Conservation (phyloP, 352 stramenopile species). For the Globisporangium lucens region DNA sequence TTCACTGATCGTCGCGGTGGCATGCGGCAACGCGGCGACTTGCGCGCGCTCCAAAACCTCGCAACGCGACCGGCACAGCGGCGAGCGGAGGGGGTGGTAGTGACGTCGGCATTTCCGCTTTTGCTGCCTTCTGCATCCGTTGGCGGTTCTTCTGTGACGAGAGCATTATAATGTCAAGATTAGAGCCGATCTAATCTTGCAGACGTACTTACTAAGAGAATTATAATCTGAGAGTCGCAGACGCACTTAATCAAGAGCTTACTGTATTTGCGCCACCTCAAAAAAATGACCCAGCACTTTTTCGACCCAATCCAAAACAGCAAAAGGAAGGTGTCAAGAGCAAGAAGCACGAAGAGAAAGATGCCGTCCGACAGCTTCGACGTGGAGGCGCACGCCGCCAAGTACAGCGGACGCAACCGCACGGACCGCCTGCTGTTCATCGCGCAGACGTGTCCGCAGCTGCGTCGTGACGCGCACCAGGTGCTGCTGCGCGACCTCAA, state of each 20-base stretch:
- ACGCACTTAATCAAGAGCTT: neutral
- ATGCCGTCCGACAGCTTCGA: slow-evolving; percentile 62
- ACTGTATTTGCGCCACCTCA: neutral
- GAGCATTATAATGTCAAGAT: no score
- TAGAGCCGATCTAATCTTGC: no score
- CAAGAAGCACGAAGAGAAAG: neutral
- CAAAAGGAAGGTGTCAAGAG: slow-evolving; percentile 14
- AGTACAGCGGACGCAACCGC: slow-evolving; percentile 82
- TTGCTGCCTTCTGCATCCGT: neutral
- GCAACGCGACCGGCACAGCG: neutral
- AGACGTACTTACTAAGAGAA: no score
- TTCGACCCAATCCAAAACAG: slow-evolving; percentile 4
- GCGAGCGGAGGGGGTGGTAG: neutral
- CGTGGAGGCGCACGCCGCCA: slow-evolving; percentile 76
- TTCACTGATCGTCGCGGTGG: neutral
- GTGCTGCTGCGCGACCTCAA: slow-evolving; percentile 63
- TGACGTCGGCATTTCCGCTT: neutral
- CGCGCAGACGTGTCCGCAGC: slow-evolving; percentile 31
- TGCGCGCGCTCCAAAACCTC: neutral
- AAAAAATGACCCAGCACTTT: neutral
- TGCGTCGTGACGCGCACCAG: slow-evolving; percentile 50
- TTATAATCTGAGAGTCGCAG: no score
- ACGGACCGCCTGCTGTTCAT: slow-evolving; percentile 76
- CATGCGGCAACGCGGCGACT: neutral
- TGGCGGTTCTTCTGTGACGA: no score